Percentiles rank a stretch among this genome's conserved stretches.
Evolutionary conservation across 2,329 filamentous ascomycete species (phyloP).

Genomic region (Myriangium duriaei): DNA sequence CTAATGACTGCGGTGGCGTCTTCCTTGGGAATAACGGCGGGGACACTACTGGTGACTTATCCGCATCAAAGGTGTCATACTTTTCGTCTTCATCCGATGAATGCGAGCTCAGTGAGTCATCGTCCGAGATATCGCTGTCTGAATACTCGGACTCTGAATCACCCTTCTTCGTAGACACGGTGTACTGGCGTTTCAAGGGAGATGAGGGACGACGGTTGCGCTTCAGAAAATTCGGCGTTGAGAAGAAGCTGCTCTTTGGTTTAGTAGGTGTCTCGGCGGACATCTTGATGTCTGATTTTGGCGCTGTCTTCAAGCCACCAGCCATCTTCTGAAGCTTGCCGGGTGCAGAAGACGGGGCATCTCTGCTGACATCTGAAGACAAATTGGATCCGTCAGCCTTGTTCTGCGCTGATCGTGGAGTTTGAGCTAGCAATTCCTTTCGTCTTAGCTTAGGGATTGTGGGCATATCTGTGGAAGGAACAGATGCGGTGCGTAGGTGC

Average conservation of each 20-base stretch:
- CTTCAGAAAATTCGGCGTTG: conserved; percentile 23
- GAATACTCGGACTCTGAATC: conserved; percentile 48
- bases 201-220: conserved; percentile 68
- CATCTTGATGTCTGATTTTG: conserved; percentile 11
- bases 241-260: conserved; percentile 11
- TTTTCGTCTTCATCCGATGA: conserved; percentile 47
- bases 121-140: conserved; percentile 43
- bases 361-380: conserved; percentile 8
- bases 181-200: conserved; percentile 92
- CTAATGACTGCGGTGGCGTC: conserved; percentile 17
- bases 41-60: conserved; percentile 16
- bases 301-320: conserved; percentile 12
- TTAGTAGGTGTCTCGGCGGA: conserved; percentile 2
- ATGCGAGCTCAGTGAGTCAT: conserved; percentile 38
- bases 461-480: conserved; percentile 34
- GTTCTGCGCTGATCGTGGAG: conserved; percentile 5
- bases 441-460: conserved; percentile 30
- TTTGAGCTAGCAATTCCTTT: not conserved
- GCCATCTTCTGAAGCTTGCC: conserved; percentile 23
- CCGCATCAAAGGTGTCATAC: conserved; percentile 9
- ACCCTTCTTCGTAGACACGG: conserved; percentile 53
- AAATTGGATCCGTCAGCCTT: conserved; percentile 9
- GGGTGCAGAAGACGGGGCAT: conserved; percentile 21
- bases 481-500: conserved; percentile 35
- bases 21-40: conserved; percentile 22